These are phyloP conservation scores for Quercus suber DNA, from an alignment of 306 rosid species.

Conservation along the genomic window DNA sequence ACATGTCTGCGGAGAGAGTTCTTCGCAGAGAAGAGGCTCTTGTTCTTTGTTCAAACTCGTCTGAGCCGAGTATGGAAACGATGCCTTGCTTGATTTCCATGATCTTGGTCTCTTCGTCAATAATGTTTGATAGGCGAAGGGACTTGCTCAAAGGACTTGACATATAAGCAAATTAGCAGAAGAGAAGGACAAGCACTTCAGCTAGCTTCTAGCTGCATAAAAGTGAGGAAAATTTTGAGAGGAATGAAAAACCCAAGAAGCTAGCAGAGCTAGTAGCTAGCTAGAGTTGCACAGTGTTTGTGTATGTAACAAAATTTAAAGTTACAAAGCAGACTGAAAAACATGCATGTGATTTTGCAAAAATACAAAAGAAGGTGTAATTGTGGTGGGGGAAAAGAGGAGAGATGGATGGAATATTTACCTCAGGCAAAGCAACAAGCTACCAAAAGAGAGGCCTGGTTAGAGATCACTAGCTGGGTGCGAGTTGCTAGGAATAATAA, in stretches of 20 bases:
- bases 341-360: constrained; percentile 24
- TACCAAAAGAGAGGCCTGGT: constrained; percentile 49
- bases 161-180: constrained; percentile 24
- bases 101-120: constrained; percentile 18
- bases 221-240: constrained; percentile 4
- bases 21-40: constrained; percentile 55
- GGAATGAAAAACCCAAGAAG: background rate
- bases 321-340: constrained; percentile 28
- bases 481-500: constrained; percentile 34
- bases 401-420: constrained; percentile 2
- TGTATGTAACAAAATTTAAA: constrained; percentile 17
- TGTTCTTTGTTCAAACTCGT: constrained; percentile 20
- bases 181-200: background rate
- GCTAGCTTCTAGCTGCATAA: constrained; percentile 34
- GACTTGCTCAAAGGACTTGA: constrained; percentile 31
- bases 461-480: constrained; percentile 53
- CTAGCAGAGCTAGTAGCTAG: background rate
- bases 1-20: constrained; percentile 94
- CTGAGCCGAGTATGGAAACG: constrained; percentile 58
- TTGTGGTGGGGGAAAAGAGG: background rate
- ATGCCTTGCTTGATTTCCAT: constrained; percentile 54
- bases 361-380: background rate
- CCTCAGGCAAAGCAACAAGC: constrained; percentile 33
- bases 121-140: constrained; percentile 23
- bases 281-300: no score